Conservation (phyloP, 345 rosid species). For the Bruguiera sexangula region DNA sequence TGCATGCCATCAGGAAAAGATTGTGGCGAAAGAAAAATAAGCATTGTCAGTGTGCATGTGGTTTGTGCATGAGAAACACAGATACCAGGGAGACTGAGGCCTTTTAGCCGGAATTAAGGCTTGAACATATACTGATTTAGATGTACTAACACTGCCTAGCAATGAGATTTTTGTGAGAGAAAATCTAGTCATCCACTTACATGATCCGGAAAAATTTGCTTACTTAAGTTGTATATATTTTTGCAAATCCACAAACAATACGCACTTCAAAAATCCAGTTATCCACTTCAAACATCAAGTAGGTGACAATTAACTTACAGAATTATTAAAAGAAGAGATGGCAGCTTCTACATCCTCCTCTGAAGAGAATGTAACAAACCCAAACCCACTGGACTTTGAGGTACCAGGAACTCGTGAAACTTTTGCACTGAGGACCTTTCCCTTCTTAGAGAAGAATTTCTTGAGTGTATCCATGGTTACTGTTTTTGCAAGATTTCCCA, state of each 20-base stretch:
- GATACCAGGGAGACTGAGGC: too few relatives aligned
- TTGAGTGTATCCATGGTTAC: slow-evolving; percentile 61
- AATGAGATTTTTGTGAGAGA: too few relatives aligned
- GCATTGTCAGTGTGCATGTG: too few relatives aligned
- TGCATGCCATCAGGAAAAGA: too few relatives aligned
- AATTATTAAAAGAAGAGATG: slow-evolving; percentile 60
- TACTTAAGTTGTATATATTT: background rate
- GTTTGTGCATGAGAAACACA: too few relatives aligned
- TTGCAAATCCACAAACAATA: background rate
- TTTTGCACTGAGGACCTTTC: slow-evolving; percentile 72
- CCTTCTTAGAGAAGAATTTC: slow-evolving; percentile 65
- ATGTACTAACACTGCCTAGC: too few relatives aligned
- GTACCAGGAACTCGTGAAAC: slow-evolving; percentile 80
- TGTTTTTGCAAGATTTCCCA: slow-evolving; percentile 86
- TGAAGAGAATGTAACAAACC: slow-evolving; percentile 79
- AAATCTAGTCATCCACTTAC: too few relatives aligned
- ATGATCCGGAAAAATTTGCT: background rate
- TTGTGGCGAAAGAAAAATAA: too few relatives aligned
- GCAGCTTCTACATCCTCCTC: slow-evolving; percentile 77
- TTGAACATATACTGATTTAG: too few relatives aligned
- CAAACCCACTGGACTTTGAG: slow-evolving; percentile 78
- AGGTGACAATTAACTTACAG: slow-evolving; percentile 48
- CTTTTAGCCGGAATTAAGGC: too few relatives aligned
- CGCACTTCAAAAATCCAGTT: background rate
- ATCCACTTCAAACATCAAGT: background rate